These are phyloP conservation scores for Penicillium samsonianum DNA, from an alignment of 495 filamentous ascomycete species.

Conservation along the genomic window DNA sequence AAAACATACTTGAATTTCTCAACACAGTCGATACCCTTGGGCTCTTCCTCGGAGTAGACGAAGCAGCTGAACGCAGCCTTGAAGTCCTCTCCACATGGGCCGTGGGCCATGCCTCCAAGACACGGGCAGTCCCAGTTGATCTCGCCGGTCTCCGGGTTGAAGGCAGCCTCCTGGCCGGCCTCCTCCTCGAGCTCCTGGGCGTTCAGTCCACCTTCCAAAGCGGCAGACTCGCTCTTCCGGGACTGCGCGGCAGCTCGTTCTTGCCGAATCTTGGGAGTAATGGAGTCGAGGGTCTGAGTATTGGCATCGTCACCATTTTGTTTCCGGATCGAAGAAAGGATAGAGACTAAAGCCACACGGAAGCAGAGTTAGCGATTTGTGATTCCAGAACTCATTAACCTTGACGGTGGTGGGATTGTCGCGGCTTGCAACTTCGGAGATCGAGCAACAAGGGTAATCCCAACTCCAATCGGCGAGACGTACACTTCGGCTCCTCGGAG, in stretches of 20 bases:
- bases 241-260: constrained; percentile 26
- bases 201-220: constrained; percentile 26
- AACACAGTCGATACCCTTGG: constrained; percentile 99
- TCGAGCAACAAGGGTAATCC: constrained; percentile 1
- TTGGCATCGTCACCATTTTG: constrained; percentile 31
- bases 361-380: constrained; percentile 6
- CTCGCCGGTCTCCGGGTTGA: constrained; percentile 97
- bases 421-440: constrained; percentile 11
- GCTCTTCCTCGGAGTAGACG: constrained; percentile 87
- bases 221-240: constrained; percentile 19
- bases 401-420: constrained; percentile 11
- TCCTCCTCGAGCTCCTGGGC: constrained; percentile 72
- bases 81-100: constrained; percentile 95
- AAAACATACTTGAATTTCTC: constrained; percentile 86
- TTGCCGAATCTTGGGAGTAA: constrained; percentile 45
- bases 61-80: constrained; percentile 96
- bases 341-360: constrained; percentile 34
- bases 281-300: constrained; percentile 47
- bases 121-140: constrained; percentile 99
- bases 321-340: constrained; percentile 27
- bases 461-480: constrained; percentile 29
- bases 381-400: constrained; percentile 11
- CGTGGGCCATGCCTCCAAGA: constrained; percentile 94
- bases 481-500: constrained; percentile 78
- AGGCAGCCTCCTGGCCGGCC: constrained; percentile 82